phyloP scores from a whole-genome alignment of 495 filamentous ascomycete species.

The Parmelia sp. region DNA sequence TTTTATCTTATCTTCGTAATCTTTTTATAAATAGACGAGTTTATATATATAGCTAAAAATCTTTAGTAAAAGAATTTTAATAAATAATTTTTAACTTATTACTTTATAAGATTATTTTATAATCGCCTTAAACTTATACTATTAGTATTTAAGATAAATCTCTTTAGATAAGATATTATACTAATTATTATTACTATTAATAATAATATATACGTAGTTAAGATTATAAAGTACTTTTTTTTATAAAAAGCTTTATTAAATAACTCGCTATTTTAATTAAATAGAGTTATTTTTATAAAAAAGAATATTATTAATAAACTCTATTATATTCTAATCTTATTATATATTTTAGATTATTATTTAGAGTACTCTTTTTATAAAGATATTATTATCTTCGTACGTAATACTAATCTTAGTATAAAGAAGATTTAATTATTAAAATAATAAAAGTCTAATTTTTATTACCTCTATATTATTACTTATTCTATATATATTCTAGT shows the following conservation, averaged over 20 bases:
- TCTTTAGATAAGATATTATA: neutral
- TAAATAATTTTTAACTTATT: neutral
- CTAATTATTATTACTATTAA: neutral
- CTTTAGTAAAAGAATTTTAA: neutral
- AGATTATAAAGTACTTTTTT: neutral
- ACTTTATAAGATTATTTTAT: neutral
- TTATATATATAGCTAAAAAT: neutral
- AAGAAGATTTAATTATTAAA: neutral
- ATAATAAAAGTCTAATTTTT: neutral
- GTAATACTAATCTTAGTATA: neutral
- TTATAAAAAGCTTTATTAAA: neutral
- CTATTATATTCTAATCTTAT: neutral
- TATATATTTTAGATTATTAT: neutral
- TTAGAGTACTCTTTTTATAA: neutral
- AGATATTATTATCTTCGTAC: neutral
- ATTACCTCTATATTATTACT: neutral
- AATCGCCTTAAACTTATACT: neutral
- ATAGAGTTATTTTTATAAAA: neutral
- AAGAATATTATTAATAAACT: neutral
- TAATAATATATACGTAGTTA: neutral
- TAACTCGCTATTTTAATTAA: neutral
- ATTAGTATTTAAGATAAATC: neutral
- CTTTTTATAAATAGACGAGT: neutral
- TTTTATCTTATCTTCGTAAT: neutral
- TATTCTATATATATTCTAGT: neutral